Evolutionary conservation across 2,329 filamentous ascomycete species (phyloP).

Genomic region (Xylariaceae sp.): DNA sequence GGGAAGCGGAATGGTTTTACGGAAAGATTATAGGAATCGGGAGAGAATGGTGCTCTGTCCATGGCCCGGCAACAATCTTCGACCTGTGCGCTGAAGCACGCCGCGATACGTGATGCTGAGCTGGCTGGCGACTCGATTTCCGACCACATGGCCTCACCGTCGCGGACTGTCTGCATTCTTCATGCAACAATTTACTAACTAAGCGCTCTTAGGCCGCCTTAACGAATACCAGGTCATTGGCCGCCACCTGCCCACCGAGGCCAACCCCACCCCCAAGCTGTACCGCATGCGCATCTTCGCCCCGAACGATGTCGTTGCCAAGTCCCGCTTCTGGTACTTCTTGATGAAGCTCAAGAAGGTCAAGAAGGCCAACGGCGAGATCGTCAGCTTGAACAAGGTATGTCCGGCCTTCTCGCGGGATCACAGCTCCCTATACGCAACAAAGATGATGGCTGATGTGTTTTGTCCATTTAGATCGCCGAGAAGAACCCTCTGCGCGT

Average conservation of each 20-base stretch:
- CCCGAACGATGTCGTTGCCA: slow-evolving; percentile 94
- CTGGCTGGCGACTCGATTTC: not conserved
- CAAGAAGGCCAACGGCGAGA: slow-evolving; percentile 99
- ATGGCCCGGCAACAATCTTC: not conserved
- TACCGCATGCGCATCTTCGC: slow-evolving; percentile 99
- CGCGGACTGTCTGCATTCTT: not conserved
- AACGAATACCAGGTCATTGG: slow-evolving; percentile 99
- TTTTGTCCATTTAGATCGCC: slow-evolving; percentile 61
- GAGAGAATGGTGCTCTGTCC: not conserved
- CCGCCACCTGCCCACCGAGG: slow-evolving; percentile 96
- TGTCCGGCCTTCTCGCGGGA: slow-evolving; percentile 34
- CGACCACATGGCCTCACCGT: not conserved
- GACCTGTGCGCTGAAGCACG: not conserved
- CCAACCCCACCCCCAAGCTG: slow-evolving; percentile 94
- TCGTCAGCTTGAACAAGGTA: slow-evolving; percentile 95
- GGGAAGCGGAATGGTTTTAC: not conserved
- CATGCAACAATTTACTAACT: slow-evolving; percentile 31
- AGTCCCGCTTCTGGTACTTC: slow-evolving; percentile 99
- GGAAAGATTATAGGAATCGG: not conserved
- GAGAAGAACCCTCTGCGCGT: slow-evolving; percentile 99
- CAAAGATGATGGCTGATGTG: slow-evolving; percentile 12
- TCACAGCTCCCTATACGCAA: not conserved
- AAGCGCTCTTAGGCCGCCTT: slow-evolving; percentile 74
- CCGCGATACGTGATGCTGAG: not conserved
- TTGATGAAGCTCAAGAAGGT: slow-evolving; percentile 98